A percentile compares a stretch with the other conserved stretches of the same genome.
phyloP scores from a whole-genome alignment of 495 filamentous ascomycete species.

The Eremomyces bilateralis region DNA sequence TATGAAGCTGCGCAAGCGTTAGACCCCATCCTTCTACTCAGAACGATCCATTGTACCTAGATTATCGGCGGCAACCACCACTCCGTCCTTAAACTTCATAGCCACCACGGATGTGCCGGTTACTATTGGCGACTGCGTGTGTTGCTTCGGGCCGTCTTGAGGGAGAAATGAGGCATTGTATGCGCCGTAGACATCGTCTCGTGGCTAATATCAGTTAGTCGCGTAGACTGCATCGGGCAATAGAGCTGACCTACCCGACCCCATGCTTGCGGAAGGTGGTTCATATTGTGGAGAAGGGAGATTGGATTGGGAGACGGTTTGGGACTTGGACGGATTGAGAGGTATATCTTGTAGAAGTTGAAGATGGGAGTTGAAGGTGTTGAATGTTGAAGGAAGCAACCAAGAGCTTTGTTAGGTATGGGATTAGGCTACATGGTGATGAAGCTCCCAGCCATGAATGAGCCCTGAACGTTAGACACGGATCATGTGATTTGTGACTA shows the following conservation, averaged over 20 bases:
- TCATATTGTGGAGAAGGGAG: conserved; percentile 51
- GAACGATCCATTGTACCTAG: conserved; percentile 33
- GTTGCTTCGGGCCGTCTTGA: conserved; percentile 44
- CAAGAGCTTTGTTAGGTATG: no score
- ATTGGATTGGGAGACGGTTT: no score
- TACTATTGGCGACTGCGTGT: conserved; percentile 78
- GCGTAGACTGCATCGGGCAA: conserved; percentile 9
- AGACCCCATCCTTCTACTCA: conserved; percentile 1
- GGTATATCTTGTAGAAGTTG: no score
- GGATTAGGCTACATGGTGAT: no score
- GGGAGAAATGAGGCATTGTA: conserved; percentile 77
- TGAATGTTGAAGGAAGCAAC: no score
- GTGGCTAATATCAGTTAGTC: conserved; percentile 34
- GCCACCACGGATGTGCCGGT: conserved; percentile 91
- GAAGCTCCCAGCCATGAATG: no score
- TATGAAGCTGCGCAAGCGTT: conserved; percentile 53
- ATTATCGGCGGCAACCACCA: conserved; percentile 93
- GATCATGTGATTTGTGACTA: no score
- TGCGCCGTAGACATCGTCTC: conserved; percentile 85
- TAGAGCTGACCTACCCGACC: conserved; percentile 50
- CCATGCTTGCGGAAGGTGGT: conserved; percentile 90
- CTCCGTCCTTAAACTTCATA: conserved; percentile 86
- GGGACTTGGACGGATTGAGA: no score
- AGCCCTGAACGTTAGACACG: no score
- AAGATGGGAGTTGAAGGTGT: no score